Base-by-base conservation (phyloP, 2,329 filamentous ascomycete genomes). In the Pseudogymnoascus sp. region DNA sequence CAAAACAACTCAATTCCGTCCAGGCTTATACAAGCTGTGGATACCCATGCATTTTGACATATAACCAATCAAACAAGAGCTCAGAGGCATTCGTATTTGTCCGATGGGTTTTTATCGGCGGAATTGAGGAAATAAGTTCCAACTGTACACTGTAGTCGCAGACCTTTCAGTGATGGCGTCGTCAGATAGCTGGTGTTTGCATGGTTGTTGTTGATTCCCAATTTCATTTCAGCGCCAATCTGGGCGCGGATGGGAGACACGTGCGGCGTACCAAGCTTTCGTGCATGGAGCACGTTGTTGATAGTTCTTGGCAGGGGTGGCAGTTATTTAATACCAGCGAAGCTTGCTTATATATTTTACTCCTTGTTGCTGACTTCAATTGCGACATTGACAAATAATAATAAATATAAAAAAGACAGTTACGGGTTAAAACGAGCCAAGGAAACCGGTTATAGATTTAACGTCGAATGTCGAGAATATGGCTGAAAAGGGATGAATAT, bases 211-310 rank as follows among this genome's bases (percentile, higher is more conserved):
- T 54, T 54, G 47, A 11, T 33, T 10, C 5, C 26, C 21, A 54
- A 54, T 54, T 54, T 54, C 17, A 54, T 21, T 33, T 31, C 47
- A 33, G n/a, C 47, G 47, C 47, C 47, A 54, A 54, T 54, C 47
- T 50, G 29, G n/a, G 7, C 29, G 29, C 47, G 47, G 11, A 5
- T 2, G 47, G 9, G 9, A 11, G 47, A 33, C 47, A 54, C 47
- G 47, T 54, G 47, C 24, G 29, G 3, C n/a, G 10, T 47, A 47
- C 41, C 41, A 47, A 47, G 41, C 41, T 47, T 47, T 47, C 6
- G 41, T 47, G 41, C n/a, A 54, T 9, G 21, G 26, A 15, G 15
- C 47, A 54, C 47, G 47, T 54, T 35, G 29, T 54, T 54, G 47
- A 33, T 54, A 33, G 47, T 33, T 54, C 29, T 54, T 54, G 47